Conservation (phyloP, 1,139 yeast genomes). For the Geotrichum bryndzae region DNA sequence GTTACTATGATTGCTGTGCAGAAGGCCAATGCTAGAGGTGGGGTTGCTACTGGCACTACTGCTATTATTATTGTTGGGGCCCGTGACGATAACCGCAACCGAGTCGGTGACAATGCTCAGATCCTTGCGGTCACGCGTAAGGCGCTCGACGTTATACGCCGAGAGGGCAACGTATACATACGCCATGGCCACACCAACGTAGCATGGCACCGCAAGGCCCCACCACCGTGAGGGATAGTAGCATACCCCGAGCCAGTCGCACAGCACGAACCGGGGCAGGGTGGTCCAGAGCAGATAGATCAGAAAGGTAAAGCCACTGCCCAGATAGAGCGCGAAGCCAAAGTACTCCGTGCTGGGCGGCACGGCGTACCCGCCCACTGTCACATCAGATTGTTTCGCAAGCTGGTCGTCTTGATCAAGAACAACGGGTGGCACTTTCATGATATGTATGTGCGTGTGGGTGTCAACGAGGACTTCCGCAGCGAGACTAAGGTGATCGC, state of each 20-base stretch:
- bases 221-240: slow-evolving; percentile 86
- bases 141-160: slow-evolving; percentile 65
- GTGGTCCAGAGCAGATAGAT: slow-evolving; percentile 67
- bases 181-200: slow-evolving; percentile 60
- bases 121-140: slow-evolving; percentile 55
- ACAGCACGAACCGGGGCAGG: slow-evolving; percentile 51
- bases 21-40: neutral
- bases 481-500: neutral
- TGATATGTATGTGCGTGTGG: neutral
- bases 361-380: slow-evolving; percentile 54
- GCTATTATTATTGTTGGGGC: neutral
- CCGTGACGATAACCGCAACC: slow-evolving; percentile 48
- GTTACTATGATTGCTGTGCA: neutral
- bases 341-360: slow-evolving; percentile 72
- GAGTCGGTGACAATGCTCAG: slow-evolving; percentile 63
- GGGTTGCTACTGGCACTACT: neutral
- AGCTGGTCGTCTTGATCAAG: slow-evolving; percentile 8
- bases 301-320: slow-evolving; percentile 47
- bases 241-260: slow-evolving; percentile 47
- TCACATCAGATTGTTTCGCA: slow-evolving; percentile 72
- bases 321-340: slow-evolving; percentile 72
- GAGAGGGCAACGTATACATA: slow-evolving; percentile 66
- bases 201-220: slow-evolving; percentile 72
- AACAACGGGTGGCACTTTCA: neutral
- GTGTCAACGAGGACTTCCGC: neutral